Evolutionary conservation across 805 yeast genomes (phyloP).

Genomic region (Candida endomychidarum): DNA sequence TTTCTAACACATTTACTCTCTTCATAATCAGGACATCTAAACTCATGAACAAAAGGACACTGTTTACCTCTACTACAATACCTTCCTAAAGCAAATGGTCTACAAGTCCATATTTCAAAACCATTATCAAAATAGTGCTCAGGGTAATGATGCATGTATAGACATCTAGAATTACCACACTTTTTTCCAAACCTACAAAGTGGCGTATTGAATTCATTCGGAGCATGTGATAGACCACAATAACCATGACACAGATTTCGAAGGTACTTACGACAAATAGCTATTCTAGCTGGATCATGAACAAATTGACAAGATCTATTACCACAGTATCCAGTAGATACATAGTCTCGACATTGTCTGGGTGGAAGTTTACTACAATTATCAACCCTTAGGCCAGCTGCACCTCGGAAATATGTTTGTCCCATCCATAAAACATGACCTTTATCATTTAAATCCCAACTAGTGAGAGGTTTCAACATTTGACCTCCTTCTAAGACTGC

Average conservation of each 20-base stretch:
- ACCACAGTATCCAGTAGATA: slow-evolving; percentile 46
- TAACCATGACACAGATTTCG: slow-evolving; percentile 47
- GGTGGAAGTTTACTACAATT: too few species aligned
- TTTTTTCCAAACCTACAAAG: slow-evolving; percentile 28
- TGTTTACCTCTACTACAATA: slow-evolving; percentile 61
- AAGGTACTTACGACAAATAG: slow-evolving; percentile 54
- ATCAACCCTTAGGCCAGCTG: too few species aligned
- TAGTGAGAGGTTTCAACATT: too few species aligned
- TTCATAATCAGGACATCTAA: slow-evolving; percentile 71
- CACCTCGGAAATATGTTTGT: too few species aligned
- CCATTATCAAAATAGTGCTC: background rate
- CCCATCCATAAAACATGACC: too few species aligned
- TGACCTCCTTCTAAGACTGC: too few species aligned
- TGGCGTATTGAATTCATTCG: slow-evolving; percentile 58
- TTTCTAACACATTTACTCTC: slow-evolving; percentile 47
- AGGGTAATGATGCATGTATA: slow-evolving; percentile 11
- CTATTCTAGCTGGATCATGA: slow-evolving; percentile 52
- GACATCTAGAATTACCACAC: slow-evolving; percentile 49
- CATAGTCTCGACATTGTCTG: too few species aligned
- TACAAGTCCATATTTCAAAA: slow-evolving; percentile 50
- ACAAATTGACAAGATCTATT: slow-evolving; percentile 53
- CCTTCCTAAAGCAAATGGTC: slow-evolving; percentile 67
- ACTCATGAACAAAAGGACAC: slow-evolving; percentile 58
- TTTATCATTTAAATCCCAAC: too few species aligned
- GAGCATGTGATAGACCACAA: slow-evolving; percentile 58